These are phyloP conservation scores for Nicotiana knightiana DNA, from an alignment of 257 asterid species.

Conservation along the genomic window DNA sequence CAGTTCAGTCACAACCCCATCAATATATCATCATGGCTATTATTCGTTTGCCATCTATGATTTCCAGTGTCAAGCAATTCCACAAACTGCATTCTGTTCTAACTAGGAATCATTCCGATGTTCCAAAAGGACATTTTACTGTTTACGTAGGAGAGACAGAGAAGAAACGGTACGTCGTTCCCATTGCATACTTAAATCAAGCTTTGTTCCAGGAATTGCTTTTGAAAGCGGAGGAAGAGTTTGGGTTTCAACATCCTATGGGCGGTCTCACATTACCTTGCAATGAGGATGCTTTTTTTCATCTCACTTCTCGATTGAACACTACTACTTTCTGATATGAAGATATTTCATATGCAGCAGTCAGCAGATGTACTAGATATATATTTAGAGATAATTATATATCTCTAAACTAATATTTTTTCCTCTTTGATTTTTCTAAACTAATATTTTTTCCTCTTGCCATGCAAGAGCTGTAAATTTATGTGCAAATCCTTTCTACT, in stretches of 20 bases:
- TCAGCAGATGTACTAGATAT: neutral
- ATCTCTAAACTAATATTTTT: neutral
- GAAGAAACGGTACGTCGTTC: slow-evolving; percentile 5
- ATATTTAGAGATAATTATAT: neutral
- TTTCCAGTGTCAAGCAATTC: slow-evolving; percentile 23
- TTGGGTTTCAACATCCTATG: slow-evolving; percentile 14
- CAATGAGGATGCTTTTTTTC: slow-evolving; percentile 5
- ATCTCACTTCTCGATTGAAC: slow-evolving; percentile 11
- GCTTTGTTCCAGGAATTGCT: slow-evolving; percentile 7
- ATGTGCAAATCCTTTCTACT: neutral
- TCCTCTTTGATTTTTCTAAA: neutral
- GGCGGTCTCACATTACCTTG: slow-evolving; percentile 18
- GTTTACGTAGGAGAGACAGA: slow-evolving; percentile 9
- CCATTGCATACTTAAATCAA: slow-evolving; percentile 10
- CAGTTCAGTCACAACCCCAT: neutral
- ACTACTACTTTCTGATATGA: neutral
- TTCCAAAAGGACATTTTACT: slow-evolving; percentile 13
- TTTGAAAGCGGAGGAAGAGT: slow-evolving; percentile 11
- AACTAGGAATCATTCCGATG: slow-evolving; percentile 7
- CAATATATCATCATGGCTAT: slow-evolving; percentile 21
- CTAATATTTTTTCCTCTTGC: neutral
- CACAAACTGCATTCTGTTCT: slow-evolving; percentile 17
- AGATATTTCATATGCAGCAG: neutral
- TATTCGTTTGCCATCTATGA: slow-evolving; percentile 23
- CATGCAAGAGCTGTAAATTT: neutral